Base-by-base conservation (phyloP, 2,329 filamentous ascomycete species). In the Aspergillus felis region DNA sequence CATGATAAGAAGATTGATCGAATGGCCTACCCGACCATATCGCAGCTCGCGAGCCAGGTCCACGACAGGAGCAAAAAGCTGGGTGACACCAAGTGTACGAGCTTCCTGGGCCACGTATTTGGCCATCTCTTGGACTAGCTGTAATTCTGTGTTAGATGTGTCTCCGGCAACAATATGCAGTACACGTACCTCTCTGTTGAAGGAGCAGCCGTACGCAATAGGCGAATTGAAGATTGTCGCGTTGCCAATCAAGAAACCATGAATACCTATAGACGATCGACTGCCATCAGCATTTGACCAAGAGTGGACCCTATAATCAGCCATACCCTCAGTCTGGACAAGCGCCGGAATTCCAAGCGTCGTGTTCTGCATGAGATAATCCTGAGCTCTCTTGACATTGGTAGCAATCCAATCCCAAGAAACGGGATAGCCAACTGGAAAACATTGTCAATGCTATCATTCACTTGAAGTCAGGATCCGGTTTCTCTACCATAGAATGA, bases 161-260 rank as follows among this genome's bases (percentile, higher is more conserved):
- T 3, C 49, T 8, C 25, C 32, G 14, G 14, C 2, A 2, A 12
- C 14, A 12, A 25, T 4, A 9, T 14, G 14, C 3, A 44, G 10
- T 38, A 29, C 12, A 25, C 63, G 55, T 62, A 75, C 73, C 41
- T 80, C 79, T 0, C 82, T 82, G 67, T 91, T 89, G 76, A 86
- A 91, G 0, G 87, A 87, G 66, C 87, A 90, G 17, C 84, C 88
- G 54, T 88, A 84, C 7, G 79, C 88, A 63, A 91, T 90, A 0
- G 89, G 88, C 1, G 86, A 89, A 73, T 91, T 91, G 78, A 91
- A 92, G 58, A 91, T 89, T 1, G 89, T 91, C 2, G 87, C 88
- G 69, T 91, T 91, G 9, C 83, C 82, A 47, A 87, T 82, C 32
- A 90, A 76, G 62, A 91, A 86, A 1, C 88, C 89, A 66, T 91